Evolutionary conservation across 352 stramenopile genomes (phyloP), one percentile per base, ranked within the genome.

Genomic region (Pythium folliculosum): DNA sequence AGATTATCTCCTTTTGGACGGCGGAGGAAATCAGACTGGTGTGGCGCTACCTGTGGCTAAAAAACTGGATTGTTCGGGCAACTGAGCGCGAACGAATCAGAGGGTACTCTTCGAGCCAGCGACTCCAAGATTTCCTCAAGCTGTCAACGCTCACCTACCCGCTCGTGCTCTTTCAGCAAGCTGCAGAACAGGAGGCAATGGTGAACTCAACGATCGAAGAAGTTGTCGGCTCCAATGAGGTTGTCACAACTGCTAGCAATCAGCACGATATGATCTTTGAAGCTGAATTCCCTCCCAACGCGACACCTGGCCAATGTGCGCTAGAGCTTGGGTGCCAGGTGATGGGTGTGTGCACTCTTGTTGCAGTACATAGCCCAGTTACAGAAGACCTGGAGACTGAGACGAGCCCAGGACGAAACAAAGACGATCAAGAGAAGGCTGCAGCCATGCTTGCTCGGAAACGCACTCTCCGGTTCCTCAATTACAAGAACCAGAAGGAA

Each of bases 21-120:
- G 76, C 80, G 6, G 65, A 86, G 13, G 85, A 95, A 37, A 90
- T 95, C 56, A 77, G 82, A 27, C 64, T 90, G 9, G 83, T 95
- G 47, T 95, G 87, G 87, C 78, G 87, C 25, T 94, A 94, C 51
- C 57, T 95, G 4, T 95, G 85, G 85, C 71, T 95, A 12, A 90
- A 90, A 35, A 90, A 90, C 43, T 95, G 87, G 87, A 95, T 95
- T 54, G 86, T 94, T 21, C 76, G 81, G 21, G 80, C 87, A 13
- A 89, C 81, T 5, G 81, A 94, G 40, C 81, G 81, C n/a, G 82
- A 94, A 55, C 70, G 78, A 9, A 80, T 84, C 25, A 81, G 85
- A 52, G 85, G 82, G 0, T 94, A 91, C 56, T 80, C 64, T 2
- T 84, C 75, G 32, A 94, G 78, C 19, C 75, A 89, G 56, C 75